Base-by-base conservation (phyloP, 1,139 yeast genomes). In the Pichia sp. region DNA sequence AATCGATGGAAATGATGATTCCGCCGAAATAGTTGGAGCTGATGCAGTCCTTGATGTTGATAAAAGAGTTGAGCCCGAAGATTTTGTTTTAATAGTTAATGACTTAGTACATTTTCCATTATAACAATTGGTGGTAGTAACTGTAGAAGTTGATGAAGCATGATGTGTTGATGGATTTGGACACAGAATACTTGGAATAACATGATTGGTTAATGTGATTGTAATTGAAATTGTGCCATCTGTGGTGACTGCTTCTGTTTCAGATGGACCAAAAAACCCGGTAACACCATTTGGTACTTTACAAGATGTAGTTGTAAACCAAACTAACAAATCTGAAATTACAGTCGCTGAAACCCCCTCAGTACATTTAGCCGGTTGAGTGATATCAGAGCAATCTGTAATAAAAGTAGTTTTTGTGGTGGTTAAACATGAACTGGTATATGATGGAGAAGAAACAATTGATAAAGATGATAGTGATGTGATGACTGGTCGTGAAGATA, bases 241-340 rank as follows among this genome's bases (percentile, higher is more conserved):
- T 4, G 42, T 41, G 23, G 43, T 16, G 9, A 38, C 6, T 37
- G 35, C 7, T 4, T 18, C n/a, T n/a, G 24, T 22, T n/a, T 39
- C 39, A 1, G 47, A 45, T 30, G 51, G 45, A 5, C 46, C 48
- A 43, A 50, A 50, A 1, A 49, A 45, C 20, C 53, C 53, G 35
- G 40, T 40, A 8, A 50, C 26, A 23, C 16, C 44, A 11, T 44
- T 23, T 24, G 53, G 53, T 32, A 50, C 29, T 12, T 26, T 11
- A 25, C 53, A 50, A 6, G 51, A 47, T 7, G 51, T 50, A 7
- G 53, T 47, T 9, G 53, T 47, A 7, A 50, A 30, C 43, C 43
- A 47, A 24, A 47, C 15, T 11, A 50, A 41, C 3, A 40, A 23
- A 40, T 40, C 45, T 12, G 32, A 23, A 23, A 48, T 39, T 16